Conservation (phyloP, 148 eudicot species). For the Spergularia marina region DNA sequence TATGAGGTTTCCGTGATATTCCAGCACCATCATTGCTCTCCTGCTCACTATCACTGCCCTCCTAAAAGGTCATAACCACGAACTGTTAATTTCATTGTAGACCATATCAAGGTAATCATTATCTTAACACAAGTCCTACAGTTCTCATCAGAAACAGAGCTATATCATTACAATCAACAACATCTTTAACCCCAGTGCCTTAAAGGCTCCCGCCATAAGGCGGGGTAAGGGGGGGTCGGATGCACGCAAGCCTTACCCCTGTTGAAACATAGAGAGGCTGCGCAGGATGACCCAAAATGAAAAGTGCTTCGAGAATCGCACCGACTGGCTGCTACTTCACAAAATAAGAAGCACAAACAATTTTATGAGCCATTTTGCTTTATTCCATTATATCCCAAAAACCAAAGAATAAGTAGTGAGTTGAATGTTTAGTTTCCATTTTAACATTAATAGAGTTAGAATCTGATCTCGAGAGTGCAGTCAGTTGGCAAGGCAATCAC, state of each 20-base stretch:
- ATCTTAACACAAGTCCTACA: not conserved
- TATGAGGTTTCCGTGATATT: constrained; percentile 63
- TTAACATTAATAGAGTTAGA: not conserved
- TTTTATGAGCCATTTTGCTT: no score
- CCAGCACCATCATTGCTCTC: constrained; percentile 85
- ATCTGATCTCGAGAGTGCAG: not conserved
- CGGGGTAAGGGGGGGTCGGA: no score
- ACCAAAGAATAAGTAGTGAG: no score
- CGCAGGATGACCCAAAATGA: no score
- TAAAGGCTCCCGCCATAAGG: no score
- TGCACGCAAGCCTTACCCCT: no score
- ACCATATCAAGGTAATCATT: not conserved
- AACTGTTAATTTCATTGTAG: not conserved
- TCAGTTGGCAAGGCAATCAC: not conserved
- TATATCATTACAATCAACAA: not conserved
- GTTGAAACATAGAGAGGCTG: no score
- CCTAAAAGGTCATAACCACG: constrained; percentile 43
- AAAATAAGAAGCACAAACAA: no score
- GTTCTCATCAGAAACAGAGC: not conserved
- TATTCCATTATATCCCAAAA: no score
- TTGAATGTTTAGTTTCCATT: not conserved
- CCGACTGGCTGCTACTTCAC: no score
- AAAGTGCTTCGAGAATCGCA: no score
- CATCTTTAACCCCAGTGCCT: no score
- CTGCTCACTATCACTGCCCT: constrained; percentile 88